Evolutionary conservation across 306 rosid genomes (phyloP), one percentile per base, ranked within the genome.

Genomic region (Quercus variabilis): DNA sequence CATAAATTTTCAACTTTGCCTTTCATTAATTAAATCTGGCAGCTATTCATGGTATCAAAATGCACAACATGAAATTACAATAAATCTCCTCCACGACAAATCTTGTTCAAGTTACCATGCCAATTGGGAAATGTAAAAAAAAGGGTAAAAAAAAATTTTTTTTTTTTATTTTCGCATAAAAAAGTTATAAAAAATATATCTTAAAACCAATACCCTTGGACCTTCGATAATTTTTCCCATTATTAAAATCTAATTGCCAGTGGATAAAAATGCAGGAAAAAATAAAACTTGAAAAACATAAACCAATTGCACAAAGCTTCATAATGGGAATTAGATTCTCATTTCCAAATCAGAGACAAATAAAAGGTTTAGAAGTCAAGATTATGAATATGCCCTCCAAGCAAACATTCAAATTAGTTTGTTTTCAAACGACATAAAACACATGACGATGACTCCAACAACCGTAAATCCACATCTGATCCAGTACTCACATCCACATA

Each of bases 391-490:
- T 23, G 67, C 59, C 60, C 26, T 73, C 18, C 26, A 79, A 81
- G 58, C 33, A 80, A 83, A 78, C 85, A 72, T 18, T 18, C 9
- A 6, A 55, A 73, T 65, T 56, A 46, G 43, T 55, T 33, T 46
- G 74, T 68, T 46, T 62, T 57, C 58, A 78, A 77, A 19, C 31
- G 21, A 78, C 81, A 75, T 63, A 11, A 67, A 56, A 76, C 26
- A 56, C 15, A 69, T 11, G 46, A 69, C 1, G 54, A 71, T n/a
- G 38, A 49, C 54, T 49, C 78, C 55, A 31, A 62, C 46, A 79
- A 77, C 76, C 88, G 18, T 38, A 69, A 76, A 49, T 23, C 41
- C 74, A 74, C 3, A 63, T 74, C 77, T 58, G 60, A 82, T 82
- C 25, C 68, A 41, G 46, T 62, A 69, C 69, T 82, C 67, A 33